Evolutionary conservation across 2,329 filamentous ascomycete species (phyloP).

Genomic region (Claviceps fusiformis): DNA sequence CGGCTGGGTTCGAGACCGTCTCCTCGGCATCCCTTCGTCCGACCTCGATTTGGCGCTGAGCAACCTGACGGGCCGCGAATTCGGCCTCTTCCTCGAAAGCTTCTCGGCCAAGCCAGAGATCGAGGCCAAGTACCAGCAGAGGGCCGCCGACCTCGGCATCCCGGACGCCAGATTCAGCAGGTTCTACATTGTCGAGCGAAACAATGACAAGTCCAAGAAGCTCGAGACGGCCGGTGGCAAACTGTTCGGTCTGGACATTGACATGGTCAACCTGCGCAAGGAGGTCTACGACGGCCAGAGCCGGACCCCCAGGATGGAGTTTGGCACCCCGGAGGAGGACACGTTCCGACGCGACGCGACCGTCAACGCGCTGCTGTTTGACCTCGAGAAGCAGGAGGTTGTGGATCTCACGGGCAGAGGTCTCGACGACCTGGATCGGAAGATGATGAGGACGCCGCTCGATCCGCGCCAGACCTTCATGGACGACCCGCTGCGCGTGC

Average conservation of each 20-base stretch:
- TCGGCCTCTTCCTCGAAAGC: constrained; percentile 6
- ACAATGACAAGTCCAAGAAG: constrained; percentile 7
- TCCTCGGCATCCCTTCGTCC: constrained; percentile 8
- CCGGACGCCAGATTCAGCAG: constrained; percentile 1
- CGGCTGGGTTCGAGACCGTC: constrained; percentile 10
- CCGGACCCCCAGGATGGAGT: constrained; percentile 9
- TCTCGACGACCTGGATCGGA: constrained; percentile 5
- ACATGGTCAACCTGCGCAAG: constrained; percentile 10
- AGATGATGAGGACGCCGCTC: constrained; percentile 8
- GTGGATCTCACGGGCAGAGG: constrained; percentile 8
- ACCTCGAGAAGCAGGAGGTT: constrained; percentile 8
- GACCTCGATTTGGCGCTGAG: constrained; percentile 9
- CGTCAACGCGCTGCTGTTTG: constrained; percentile 8
- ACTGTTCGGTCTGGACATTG: constrained; percentile 9
- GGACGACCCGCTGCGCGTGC: constrained; percentile 9
- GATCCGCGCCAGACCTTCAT: constrained; percentile 8
- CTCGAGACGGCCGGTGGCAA: constrained; percentile 8
- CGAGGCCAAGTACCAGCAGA: constrained; percentile 1
- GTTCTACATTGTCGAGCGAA: constrained; percentile 7
- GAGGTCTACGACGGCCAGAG: constrained; percentile 8
- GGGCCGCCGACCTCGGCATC: constrained; percentile 3
- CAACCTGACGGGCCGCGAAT: constrained; percentile 7
- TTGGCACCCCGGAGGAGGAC: constrained; percentile 10
- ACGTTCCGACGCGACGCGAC: constrained; percentile 9
- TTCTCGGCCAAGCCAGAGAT: constrained; percentile 3